Conservation (phyloP, 2,329 filamentous ascomycete genomes). For the Stachybotrys elegans region DNA sequence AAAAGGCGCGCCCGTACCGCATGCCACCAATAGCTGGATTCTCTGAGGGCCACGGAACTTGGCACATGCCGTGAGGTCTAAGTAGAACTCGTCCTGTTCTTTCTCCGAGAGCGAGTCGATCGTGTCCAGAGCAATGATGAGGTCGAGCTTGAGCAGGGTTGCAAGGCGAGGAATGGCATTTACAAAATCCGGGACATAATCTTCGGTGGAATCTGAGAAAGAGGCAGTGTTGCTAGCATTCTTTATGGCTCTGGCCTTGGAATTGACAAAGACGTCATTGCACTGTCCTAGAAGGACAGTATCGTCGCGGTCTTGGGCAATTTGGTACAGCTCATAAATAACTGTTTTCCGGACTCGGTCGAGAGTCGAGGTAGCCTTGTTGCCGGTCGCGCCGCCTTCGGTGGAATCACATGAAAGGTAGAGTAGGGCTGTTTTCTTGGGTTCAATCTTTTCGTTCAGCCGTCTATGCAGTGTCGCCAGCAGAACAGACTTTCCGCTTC, state of each 20-base stretch:
- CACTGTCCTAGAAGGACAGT: not conserved
- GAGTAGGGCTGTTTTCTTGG: too few species aligned
- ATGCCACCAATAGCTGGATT: not conserved
- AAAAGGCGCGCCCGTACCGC: not conserved
- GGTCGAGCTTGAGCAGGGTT: not conserved
- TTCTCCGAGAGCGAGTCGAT: not conserved
- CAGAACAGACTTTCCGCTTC: not conserved
- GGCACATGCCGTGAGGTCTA: too few species aligned
- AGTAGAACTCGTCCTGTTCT: too few species aligned
- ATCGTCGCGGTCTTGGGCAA: not conserved
- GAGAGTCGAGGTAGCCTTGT: not conserved
- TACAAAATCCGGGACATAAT: not conserved
- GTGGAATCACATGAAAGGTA: too few species aligned
- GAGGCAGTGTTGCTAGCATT: too few species aligned
- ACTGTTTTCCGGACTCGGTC: not conserved
- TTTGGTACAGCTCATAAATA: not conserved
- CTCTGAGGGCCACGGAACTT: not conserved
- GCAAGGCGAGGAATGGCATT: not conserved
- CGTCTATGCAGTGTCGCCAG: not conserved
- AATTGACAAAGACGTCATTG: not conserved
- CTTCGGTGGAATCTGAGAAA: too few species aligned
- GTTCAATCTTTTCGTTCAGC: too few species aligned
- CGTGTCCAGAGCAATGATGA: not conserved
- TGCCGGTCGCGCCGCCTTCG: too few species aligned
- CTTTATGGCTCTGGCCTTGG: not conserved